Percentiles rank a stretch among this genome's conserved stretches.
phyloP scores from a whole-genome alignment of 1,139 yeast species.

The Arxiozyma heterogenica region DNA sequence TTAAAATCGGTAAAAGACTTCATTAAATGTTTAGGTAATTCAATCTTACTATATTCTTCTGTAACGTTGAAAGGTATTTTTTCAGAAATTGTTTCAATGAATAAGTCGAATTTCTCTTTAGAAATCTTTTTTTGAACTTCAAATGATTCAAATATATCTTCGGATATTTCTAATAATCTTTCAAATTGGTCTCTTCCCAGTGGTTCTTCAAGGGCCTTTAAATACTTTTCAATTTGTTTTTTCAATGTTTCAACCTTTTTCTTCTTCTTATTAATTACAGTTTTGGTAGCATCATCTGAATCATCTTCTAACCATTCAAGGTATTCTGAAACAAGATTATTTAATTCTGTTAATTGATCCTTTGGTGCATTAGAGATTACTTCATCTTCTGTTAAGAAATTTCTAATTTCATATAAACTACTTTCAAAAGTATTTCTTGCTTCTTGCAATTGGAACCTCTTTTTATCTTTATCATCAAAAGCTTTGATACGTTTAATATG shows the following conservation, averaged over 20 bases:
- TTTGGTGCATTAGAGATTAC: slow-evolving; percentile 32
- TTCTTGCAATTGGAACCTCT: slow-evolving; percentile 40
- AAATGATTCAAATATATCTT: slow-evolving; percentile 4
- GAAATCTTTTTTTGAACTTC: slow-evolving; percentile 5
- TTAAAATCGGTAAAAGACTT: slow-evolving; percentile 6
- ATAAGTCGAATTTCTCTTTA: slow-evolving; percentile 10
- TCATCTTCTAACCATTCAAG: slow-evolving; percentile 79
- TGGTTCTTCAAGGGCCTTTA: slow-evolving; percentile 31
- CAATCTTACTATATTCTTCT: slow-evolving; percentile 8
- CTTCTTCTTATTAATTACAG: slow-evolving; percentile 31
- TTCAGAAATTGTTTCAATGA: slow-evolving; percentile 10
- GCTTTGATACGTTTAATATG: slow-evolving; percentile 12
- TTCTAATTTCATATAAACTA: slow-evolving; percentile 48
- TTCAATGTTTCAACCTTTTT: slow-evolving; percentile 27
- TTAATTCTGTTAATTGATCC: slow-evolving; percentile 33
- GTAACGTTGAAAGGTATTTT: slow-evolving; percentile 2
- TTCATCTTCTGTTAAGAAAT: slow-evolving; percentile 43
- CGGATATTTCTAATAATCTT: slow-evolving; percentile 26
- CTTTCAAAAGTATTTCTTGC: slow-evolving; percentile 49
- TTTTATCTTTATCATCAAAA: slow-evolving; percentile 36
- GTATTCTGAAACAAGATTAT: slow-evolving; percentile 38
- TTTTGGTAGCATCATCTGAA: slow-evolving; percentile 45
- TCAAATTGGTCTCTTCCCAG: slow-evolving; percentile 34
- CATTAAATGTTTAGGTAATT: slow-evolving; percentile 6
- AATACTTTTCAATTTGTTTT: slow-evolving; percentile 29